Conservation (phyloP, 2,329 filamentous ascomycete species). For the Juglanconis sp. region DNA sequence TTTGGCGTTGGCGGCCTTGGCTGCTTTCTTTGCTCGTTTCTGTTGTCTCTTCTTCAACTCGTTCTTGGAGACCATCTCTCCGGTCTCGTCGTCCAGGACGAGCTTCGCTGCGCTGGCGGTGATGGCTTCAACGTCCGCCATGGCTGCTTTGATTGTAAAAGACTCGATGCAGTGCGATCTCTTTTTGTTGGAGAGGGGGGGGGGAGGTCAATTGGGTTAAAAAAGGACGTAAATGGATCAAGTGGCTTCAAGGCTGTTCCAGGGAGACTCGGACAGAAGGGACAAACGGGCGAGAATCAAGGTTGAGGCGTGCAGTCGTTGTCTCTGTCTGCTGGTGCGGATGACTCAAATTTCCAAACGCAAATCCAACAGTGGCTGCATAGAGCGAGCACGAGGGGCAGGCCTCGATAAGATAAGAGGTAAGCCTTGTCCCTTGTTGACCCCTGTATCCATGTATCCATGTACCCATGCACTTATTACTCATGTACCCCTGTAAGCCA, state of each 20-base stretch:
- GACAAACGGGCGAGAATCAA: background rate
- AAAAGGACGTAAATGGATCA: background rate
- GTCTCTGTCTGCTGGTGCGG: background rate
- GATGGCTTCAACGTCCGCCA: conserved; percentile 32
- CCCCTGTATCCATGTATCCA: background rate
- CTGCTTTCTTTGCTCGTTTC: conserved; percentile 29
- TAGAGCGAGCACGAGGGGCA: conserved; percentile 7
- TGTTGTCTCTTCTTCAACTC: conserved; percentile 37
- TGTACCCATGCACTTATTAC: background rate
- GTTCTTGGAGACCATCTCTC: conserved; percentile 39
- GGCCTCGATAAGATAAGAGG: conserved; percentile 16
- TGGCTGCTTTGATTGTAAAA: conserved; percentile 15
- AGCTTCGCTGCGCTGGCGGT: conserved; percentile 32
- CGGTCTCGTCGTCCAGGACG: conserved; percentile 38
- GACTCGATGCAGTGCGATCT: background rate
- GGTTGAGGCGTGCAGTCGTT: background rate
- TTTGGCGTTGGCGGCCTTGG: conserved; percentile 23
- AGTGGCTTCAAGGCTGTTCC: background rate
- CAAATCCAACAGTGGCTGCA: background rate
- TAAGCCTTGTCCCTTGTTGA: background rate
- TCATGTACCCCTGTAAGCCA: conserved; percentile 1
- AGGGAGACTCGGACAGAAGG: background rate
- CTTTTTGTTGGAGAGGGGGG: too few relatives aligned
- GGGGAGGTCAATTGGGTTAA: background rate
- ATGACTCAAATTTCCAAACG: conserved; percentile 17